Evolutionary conservation across 192 early-diverging fungal genomes (phyloP).

Genomic region (Ambispora gerdemannii): DNA sequence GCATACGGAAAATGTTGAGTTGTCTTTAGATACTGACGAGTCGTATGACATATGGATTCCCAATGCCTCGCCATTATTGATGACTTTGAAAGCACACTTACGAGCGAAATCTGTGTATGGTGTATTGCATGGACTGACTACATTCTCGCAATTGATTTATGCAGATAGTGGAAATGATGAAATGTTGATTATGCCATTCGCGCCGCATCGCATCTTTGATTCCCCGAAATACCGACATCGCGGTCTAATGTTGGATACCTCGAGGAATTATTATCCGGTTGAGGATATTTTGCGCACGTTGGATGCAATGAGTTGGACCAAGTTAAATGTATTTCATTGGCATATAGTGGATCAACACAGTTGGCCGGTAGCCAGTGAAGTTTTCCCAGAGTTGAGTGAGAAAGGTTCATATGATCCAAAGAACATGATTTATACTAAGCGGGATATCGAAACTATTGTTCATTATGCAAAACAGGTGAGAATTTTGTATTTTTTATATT

Average conservation of each 20-base stretch:
- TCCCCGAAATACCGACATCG: constrained; percentile 62
- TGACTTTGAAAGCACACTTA: constrained; percentile 26
- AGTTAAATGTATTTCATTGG: constrained; percentile 81
- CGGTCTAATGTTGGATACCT: constrained; percentile 68
- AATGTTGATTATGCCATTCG: constrained; percentile 2
- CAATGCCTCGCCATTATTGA: not conserved
- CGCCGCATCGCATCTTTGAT: constrained; percentile 50
- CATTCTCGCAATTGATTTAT: constrained; percentile 47
- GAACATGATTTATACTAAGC: constrained; percentile 69
- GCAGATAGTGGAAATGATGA: constrained; percentile 26
- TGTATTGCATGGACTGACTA: constrained; percentile 47
- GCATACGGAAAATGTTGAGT: constrained; percentile 36
- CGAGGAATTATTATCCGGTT: constrained; percentile 69
- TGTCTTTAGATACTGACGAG: constrained; percentile 56
- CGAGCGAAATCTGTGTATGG: constrained; percentile 44
- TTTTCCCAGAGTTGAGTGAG: constrained; percentile 56
- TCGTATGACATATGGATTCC: constrained; percentile 61
- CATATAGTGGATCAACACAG: constrained; percentile 71
- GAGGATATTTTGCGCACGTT: constrained; percentile 62
- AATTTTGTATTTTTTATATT: not conserved
- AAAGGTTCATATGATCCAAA: constrained; percentile 64
- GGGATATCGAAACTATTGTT: constrained; percentile 67
- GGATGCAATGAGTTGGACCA: constrained; percentile 79
- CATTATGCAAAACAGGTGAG: constrained; percentile 54
- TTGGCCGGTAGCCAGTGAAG: constrained; percentile 63